These are phyloP conservation scores for Penicillium olsonii DNA, from an alignment of 2,329 filamentous ascomycete genomes.

Conservation along the genomic window DNA sequence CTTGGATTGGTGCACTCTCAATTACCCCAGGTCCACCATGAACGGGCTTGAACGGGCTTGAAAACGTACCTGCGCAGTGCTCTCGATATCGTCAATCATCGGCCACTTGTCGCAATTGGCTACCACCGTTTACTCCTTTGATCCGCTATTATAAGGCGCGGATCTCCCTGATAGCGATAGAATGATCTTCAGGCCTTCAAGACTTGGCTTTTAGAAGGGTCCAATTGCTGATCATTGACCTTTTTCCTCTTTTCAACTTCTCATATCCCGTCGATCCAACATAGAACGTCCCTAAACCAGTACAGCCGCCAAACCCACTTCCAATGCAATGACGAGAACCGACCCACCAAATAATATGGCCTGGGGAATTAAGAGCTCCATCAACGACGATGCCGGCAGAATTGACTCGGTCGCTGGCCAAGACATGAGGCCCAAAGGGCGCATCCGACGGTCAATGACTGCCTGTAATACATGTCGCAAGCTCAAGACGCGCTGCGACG, in stretches of 20 bases:
- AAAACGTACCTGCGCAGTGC: slow-evolving; percentile 28
- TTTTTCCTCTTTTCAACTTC: slow-evolving; percentile 4
- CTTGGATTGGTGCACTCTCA: slow-evolving; percentile 21
- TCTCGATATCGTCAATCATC: slow-evolving; percentile 28
- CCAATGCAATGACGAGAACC: slow-evolving; percentile 31
- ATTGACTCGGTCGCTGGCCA: slow-evolving; percentile 25
- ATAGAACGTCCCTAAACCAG: slow-evolving; percentile 13
- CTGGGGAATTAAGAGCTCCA: slow-evolving; percentile 31
- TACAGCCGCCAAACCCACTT: not conserved
- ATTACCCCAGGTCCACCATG: slow-evolving; percentile 35
- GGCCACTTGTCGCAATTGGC: slow-evolving; percentile 29
- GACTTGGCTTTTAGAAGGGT: slow-evolving; percentile 20
- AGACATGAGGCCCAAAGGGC: slow-evolving; percentile 32
- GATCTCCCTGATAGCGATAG: slow-evolving; percentile 17
- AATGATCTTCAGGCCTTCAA: slow-evolving; percentile 24
- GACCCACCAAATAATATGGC: slow-evolving; percentile 25
- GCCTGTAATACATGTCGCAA: slow-evolving; percentile 41
- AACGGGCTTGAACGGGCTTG: slow-evolving; percentile 23
- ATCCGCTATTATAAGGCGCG: slow-evolving; percentile 28
- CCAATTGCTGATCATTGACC: slow-evolving; percentile 19
- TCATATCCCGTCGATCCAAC: slow-evolving; percentile 4
- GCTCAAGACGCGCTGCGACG: slow-evolving; percentile 39
- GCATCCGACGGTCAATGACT: slow-evolving; percentile 40
- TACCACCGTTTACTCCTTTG: slow-evolving; percentile 4
- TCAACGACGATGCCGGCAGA: slow-evolving; percentile 25